Conservation (phyloP, 2,329 filamentous ascomycete species). For the Iodosphaeria phyllophila region DNA sequence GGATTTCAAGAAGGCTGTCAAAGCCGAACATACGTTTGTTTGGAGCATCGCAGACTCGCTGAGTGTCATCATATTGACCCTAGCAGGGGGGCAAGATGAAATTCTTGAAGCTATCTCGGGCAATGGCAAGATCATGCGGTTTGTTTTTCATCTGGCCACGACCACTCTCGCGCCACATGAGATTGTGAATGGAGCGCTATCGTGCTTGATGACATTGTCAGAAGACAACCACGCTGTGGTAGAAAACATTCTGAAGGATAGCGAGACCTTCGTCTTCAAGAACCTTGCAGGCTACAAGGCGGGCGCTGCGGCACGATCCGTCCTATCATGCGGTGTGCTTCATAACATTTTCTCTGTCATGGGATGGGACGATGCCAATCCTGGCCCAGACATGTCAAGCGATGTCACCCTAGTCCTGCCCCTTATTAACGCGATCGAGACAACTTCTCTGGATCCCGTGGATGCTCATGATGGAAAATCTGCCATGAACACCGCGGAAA, state of each 20-base stretch:
- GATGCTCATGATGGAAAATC: no score
- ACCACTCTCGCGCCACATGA: no score
- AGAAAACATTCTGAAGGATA: constrained; percentile 31
- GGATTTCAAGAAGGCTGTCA: constrained; percentile 26
- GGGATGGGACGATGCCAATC: constrained; percentile 31
- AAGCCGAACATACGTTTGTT: constrained; percentile 31
- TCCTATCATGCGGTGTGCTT: constrained; percentile 39
- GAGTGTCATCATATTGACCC: constrained; percentile 28
- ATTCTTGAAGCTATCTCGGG: constrained; percentile 33
- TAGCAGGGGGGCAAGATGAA: constrained; percentile 42
- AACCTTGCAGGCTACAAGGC: constrained; percentile 28
- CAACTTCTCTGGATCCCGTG: constrained; percentile 19
- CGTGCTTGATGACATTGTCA: constrained; percentile 36
- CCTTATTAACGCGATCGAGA: constrained; percentile 20
- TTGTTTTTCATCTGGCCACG: constrained; percentile 34
- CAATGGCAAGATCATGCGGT: constrained; percentile 27
- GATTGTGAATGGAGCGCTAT: constrained; percentile 28
- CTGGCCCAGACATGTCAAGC: constrained; percentile 26
- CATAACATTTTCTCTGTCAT: constrained; percentile 41
- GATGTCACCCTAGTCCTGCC: constrained; percentile 30
- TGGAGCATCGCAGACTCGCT: constrained; percentile 36
- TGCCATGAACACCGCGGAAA: no score
- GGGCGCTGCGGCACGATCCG: constrained; percentile 25
- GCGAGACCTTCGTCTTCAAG: constrained; percentile 26
- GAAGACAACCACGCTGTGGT: constrained; percentile 39